Evolutionary conservation across 2,329 filamentous ascomycete genomes (phyloP), one percentile per base, ranked within the genome.

Genomic region (Ceratocystiopsis minuta): DNA sequence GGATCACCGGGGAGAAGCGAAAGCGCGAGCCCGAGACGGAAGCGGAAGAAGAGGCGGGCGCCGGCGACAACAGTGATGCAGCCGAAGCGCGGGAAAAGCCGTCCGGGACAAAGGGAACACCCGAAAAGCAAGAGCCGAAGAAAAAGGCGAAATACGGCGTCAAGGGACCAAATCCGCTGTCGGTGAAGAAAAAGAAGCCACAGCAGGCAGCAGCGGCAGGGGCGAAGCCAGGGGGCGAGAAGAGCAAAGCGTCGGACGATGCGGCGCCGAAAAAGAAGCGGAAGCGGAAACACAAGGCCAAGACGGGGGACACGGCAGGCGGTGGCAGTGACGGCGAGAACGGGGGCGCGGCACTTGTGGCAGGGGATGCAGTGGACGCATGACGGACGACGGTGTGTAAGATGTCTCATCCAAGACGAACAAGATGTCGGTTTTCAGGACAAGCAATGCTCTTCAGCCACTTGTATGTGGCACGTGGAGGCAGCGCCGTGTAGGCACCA

Each of bases 11-110:
- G 34, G 44, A 48, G 37, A 75, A 66, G 63, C 66, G 61, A 55
- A 78, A 66, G 59, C 60, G 70, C 44, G 60, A 57, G 20, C n/a
- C n/a, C n/a, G 4, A 53, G 3, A 52, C 48, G 45, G 50, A 48
- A 3, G 50, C 62, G 56, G 67, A 61, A 55, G 67, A 59, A 53
- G 61, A 55, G 51, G 52, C 16, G 24, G 18, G 32, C 15, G 12
- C 36, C 51, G 41, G 41, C 31, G 46, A 47, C 17, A 59, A 59
- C 6, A 55, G 59, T 6, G 57, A 59, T 3, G 58, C 58, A n/a
- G n/a, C n/a, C n/a, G 13, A 33, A 15, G 7, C 57, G 60, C 5
- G 56, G 55, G 13, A 54, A 54, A 14, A 54, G 52, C 10, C 51
- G n/a, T n/a, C n/a, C n/a, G n/a, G n/a, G n/a, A n/a, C n/a, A n/a